Evolutionary conservation across 768 basidiomycete species (phyloP).

Genomic region (Trametes meyenii): DNA sequence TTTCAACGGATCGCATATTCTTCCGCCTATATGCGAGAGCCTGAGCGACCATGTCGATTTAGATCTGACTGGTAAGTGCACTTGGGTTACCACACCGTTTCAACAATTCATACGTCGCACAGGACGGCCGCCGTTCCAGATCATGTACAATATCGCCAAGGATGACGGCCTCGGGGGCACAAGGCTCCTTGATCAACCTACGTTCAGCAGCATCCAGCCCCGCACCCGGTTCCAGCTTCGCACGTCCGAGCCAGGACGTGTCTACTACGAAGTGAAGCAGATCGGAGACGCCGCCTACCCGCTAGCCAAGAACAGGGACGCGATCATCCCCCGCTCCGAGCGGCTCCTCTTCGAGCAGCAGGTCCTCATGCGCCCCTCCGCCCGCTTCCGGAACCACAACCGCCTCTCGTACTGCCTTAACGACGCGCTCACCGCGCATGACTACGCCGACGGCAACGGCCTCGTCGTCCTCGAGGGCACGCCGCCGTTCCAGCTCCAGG

Average conservation of each 20-base stretch:
- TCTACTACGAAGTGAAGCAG: slow-evolving; percentile 90
- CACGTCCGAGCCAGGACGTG: slow-evolving; percentile 73
- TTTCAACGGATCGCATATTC: slow-evolving; percentile 73
- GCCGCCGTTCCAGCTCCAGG: slow-evolving; percentile 79
- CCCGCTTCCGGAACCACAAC: slow-evolving; percentile 68
- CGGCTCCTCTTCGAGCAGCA: slow-evolving; percentile 84
- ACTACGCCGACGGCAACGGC: slow-evolving; percentile 56
- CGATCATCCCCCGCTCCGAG: slow-evolving; percentile 66
- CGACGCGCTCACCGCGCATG: slow-evolving; percentile 61
- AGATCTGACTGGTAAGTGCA: slow-evolving; percentile 64
- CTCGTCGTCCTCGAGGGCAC: slow-evolving; percentile 75
- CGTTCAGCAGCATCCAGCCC: slow-evolving; percentile 83
- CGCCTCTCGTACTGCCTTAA: slow-evolving; percentile 76
- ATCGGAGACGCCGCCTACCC: slow-evolving; percentile 88
- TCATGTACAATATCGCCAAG: slow-evolving; percentile 84
- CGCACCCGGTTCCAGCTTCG: slow-evolving; percentile 81
- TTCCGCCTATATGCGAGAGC: slow-evolving; percentile 84
- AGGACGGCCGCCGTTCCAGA: slow-evolving; percentile 94
- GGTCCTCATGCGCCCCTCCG: slow-evolving; percentile 79
- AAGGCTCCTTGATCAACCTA: slow-evolving; percentile 72
- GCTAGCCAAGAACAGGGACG: slow-evolving; percentile 63
- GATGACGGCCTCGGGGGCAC: slow-evolving; percentile 69
- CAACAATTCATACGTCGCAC: not conserved
- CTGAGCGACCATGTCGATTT: slow-evolving; percentile 79
- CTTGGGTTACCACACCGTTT: not conserved